These are phyloP conservation scores for Neurospora tetrasperma DNA, from an alignment of 495 filamentous ascomycete species.

Conservation along the genomic window DNA sequence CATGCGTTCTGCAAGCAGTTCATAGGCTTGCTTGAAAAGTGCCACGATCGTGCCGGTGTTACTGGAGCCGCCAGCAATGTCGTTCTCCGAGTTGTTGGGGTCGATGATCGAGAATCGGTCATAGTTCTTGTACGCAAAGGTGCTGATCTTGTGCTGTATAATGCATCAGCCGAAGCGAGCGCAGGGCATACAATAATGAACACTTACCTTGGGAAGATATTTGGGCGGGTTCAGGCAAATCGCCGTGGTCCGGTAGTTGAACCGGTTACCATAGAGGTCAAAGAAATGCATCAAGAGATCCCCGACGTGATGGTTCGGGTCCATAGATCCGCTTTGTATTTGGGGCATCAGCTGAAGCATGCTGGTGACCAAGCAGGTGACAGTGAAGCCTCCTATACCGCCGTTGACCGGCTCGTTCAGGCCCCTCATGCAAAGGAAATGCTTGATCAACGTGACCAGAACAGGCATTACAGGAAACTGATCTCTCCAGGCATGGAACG, in stretches of 20 bases:
- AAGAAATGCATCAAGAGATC: conserved; percentile 76
- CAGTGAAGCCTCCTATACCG: conserved; percentile 88
- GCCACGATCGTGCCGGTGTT: conserved; percentile 51
- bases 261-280: conserved; percentile 73
- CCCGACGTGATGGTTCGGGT: conserved; percentile 57
- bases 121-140: conserved; percentile 38
- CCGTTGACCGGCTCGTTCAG: conserved; percentile 85
- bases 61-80: conserved; percentile 73
- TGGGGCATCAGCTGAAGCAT: conserved; percentile 69
- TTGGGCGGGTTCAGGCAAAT: conserved; percentile 66
- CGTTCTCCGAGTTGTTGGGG: conserved; percentile 72
- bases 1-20: conserved; percentile 49
- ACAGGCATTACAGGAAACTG: conserved; percentile 74
- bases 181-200: background rate
- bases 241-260: conserved; percentile 54
- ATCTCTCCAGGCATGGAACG: conserved; percentile 66
- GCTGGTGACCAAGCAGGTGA: conserved; percentile 86
- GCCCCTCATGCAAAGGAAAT: conserved; percentile 77
- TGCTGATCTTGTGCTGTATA: conserved; percentile 22
- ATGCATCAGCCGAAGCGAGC: conserved; percentile 12
- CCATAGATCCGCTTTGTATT: conserved; percentile 44
- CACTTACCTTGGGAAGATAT: conserved; percentile 61
- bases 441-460: conserved; percentile 79
- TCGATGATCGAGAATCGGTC: conserved; percentile 68
- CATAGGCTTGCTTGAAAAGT: conserved; percentile 54